These are phyloP conservation scores for Sorghum bicolor DNA, from an alignment of 176 grass and related monocot genomes.

Conservation along the genomic window DNA sequence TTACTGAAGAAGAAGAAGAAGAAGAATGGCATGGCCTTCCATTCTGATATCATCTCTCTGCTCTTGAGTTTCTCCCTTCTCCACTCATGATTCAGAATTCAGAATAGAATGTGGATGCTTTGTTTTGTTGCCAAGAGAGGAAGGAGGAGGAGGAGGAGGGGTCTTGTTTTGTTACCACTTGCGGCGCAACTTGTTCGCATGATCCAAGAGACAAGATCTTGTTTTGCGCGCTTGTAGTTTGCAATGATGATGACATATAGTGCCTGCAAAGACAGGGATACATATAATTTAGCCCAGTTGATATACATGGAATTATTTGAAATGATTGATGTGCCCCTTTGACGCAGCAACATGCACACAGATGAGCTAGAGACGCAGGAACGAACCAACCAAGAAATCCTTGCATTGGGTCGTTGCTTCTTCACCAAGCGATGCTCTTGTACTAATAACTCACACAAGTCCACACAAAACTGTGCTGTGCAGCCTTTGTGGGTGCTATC, in stretches of 20 bases:
- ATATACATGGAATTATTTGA: conserved; percentile 25
- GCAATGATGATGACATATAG: neutral
- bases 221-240: neutral
- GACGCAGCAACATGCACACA: neutral
- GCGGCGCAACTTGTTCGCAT: neutral
- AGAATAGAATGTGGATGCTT: neutral
- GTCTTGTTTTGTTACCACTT: neutral
- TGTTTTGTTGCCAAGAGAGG: neutral
- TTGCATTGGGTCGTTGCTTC: conserved; percentile 35
- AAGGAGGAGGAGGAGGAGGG: neutral
- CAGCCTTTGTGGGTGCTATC: neutral
- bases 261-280: conserved; percentile 8
- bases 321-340: conserved; percentile 27
- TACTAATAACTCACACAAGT: conserved; percentile 27
- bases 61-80: neutral
- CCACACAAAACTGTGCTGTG: conserved; percentile 26
- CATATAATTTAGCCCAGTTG: conserved; percentile 8
- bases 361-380: neutral
- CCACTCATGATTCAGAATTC: neutral
- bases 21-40: neutral
- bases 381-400: neutral
- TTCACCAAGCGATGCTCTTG: conserved; percentile 54
- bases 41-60: neutral
- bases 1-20: neutral
- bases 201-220: neutral